Percentiles rank a stretch among this genome's conserved stretches.
Conservation (phyloP, 164 flowering plant species). For the Vitis rupestris region DNA sequence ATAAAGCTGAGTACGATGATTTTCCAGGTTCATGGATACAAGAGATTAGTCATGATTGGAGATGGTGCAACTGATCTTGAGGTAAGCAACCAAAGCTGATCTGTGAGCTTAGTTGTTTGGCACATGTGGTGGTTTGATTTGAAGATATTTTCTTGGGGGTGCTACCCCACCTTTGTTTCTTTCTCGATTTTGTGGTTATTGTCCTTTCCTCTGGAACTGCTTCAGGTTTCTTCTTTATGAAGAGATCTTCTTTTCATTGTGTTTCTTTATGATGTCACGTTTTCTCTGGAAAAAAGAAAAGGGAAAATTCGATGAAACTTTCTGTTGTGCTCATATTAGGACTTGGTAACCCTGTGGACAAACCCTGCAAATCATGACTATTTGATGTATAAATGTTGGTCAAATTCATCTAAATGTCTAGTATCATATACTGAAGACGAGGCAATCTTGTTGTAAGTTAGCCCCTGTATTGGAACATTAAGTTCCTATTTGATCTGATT, state of each 20-base stretch:
- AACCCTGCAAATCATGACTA: not conserved
- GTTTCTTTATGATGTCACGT: no score
- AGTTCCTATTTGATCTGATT: not conserved
- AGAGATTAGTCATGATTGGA: conserved; percentile 86
- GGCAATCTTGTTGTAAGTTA: not conserved
- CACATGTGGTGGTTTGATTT: no score
- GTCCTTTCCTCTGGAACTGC: no score
- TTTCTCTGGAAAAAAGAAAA: no score
- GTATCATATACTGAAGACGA: not conserved
- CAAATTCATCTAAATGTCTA: no score
- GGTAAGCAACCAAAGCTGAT: conserved; percentile 40
- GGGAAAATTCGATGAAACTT: no score
- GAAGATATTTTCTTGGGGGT: no score
- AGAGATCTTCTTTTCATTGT: no score
- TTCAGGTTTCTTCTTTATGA: no score
- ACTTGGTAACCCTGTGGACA: not conserved
- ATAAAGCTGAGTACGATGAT: conserved; percentile 11
- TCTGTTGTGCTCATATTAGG: no score
- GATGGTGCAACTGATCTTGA: conserved; percentile 99
- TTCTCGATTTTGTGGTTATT: no score
- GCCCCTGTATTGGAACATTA: not conserved
- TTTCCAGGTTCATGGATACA: conserved; percentile 72
- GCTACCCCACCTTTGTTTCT: no score
- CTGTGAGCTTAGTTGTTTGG: not conserved
- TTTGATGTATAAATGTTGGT: not conserved